A percentile compares a stretch with the other conserved stretches of the same genome.
phyloP scores from a whole-genome alignment of 2,329 filamentous ascomycete species.

The Hypoxylon sp. region DNA sequence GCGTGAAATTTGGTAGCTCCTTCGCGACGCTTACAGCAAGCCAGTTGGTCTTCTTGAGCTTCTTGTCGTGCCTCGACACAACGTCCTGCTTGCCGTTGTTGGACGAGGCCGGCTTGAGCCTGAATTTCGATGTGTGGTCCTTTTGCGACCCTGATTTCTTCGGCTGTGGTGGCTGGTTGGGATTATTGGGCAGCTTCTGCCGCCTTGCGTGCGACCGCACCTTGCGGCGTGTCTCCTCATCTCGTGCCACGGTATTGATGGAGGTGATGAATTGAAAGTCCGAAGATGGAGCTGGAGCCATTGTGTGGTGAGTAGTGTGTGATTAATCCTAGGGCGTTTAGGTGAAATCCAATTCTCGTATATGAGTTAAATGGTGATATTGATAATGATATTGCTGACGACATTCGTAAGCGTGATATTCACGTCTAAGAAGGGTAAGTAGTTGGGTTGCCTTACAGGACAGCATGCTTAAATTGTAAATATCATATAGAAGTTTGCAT shows the following conservation, averaged over 20 bases:
- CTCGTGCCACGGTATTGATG: slow-evolving; percentile 55
- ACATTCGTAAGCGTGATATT: slow-evolving; percentile 26
- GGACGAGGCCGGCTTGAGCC: slow-evolving; percentile 47
- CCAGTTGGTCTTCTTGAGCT: slow-evolving; percentile 51
- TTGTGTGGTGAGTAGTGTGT: slow-evolving; percentile 21
- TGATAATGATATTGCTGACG: slow-evolving; percentile 28
- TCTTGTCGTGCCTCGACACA: slow-evolving; percentile 29
- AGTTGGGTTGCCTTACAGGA: slow-evolving; percentile 19
- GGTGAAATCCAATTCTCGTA: slow-evolving; percentile 10
- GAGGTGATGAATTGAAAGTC: slow-evolving; percentile 56
- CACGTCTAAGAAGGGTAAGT: slow-evolving; percentile 14
- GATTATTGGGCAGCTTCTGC: slow-evolving; percentile 52
- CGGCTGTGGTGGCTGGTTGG: slow-evolving; percentile 44
- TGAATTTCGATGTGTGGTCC: slow-evolving; percentile 55
- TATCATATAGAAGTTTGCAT: slow-evolving; percentile 11
- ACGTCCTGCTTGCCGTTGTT: slow-evolving; percentile 9
- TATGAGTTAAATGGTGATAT: slow-evolving; percentile 18
- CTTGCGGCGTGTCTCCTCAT: slow-evolving; percentile 56
- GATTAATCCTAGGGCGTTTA: slow-evolving; percentile 1
- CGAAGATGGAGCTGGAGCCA: slow-evolving; percentile 36
- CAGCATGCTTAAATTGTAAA: slow-evolving; percentile 22
- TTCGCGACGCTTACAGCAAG: slow-evolving; percentile 52
- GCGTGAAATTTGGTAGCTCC: slow-evolving; percentile 53
- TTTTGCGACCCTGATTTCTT: slow-evolving; percentile 52
- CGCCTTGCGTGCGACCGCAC: slow-evolving; percentile 55